These are phyloP conservation scores for Metschnikowia kunwiensis DNA, from an alignment of 805 yeast species.

Conservation along the genomic window DNA sequence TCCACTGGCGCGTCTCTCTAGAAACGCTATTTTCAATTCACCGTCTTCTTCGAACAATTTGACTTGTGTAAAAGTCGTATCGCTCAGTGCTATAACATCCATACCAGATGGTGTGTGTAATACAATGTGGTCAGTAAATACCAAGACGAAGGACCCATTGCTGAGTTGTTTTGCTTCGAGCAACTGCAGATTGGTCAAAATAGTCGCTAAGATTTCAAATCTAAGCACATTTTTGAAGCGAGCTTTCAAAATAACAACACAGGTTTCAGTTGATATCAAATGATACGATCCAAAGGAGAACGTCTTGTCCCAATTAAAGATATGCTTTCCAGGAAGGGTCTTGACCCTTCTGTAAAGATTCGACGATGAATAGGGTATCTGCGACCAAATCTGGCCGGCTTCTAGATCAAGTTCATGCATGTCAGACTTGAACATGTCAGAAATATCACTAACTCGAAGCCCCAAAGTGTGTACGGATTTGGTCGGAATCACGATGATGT, in stretches of 20 bases:
- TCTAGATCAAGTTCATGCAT: constrained; percentile 1
- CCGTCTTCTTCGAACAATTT: constrained; percentile 1
- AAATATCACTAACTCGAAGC: constrained; percentile 3
- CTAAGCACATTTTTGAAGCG: background rate
- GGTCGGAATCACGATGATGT: constrained; percentile 5
- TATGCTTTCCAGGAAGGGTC: background rate
- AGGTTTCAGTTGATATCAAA: constrained; percentile 11
- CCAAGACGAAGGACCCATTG: constrained; percentile 6
- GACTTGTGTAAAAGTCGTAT: constrained; percentile 1
- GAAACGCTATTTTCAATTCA: constrained; percentile 5
- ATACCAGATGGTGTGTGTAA: constrained; percentile 6
- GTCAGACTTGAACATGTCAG: constrained; percentile 1
- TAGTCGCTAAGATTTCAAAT: constrained; percentile 2
- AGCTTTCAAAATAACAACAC: constrained; percentile 8
- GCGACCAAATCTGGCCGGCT: constrained; percentile 4
- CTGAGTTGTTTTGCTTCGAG: constrained; percentile 8
- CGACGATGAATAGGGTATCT: background rate
- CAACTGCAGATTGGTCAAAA: constrained; percentile 8
- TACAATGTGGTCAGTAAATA: constrained; percentile 16
- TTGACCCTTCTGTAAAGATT: constrained; percentile 1
- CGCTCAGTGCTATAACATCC: constrained; percentile 11
- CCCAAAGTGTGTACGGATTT: background rate
- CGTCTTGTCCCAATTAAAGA: constrained; percentile 8
- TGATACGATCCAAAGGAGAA: constrained; percentile 7
- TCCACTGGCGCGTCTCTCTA: constrained; percentile 6